Base-by-base conservation (phyloP, 2,329 filamentous ascomycete species). In the Fusarium floridanum region DNA sequence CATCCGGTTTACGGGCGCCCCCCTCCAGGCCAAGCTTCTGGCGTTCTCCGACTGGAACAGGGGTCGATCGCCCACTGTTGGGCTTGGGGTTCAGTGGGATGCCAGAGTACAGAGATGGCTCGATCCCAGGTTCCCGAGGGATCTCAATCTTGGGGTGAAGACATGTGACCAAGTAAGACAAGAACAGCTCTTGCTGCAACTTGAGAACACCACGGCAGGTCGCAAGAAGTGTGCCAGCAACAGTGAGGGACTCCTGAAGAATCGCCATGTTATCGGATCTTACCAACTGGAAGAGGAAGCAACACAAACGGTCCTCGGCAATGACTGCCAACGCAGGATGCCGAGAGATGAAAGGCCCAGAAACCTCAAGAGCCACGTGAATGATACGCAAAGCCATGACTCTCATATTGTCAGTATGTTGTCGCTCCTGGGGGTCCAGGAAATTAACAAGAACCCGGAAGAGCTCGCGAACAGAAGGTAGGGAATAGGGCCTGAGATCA, bases 321-420 rank as follows among this genome's bases (percentile, higher is more conserved):
- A 99, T 89, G 6, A 90, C 91, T 12, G 96, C 95, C 61, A 99
- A 86, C 67, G 93, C 94, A 7, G 96, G 95, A 81, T 99, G 97
- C 73, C 94, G 93, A 59, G 95, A 94, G 80, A 99, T 98, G 9
- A 95, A 97, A 5, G 97, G 96, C 0, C 97, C 97, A 2, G 97
- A 95, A 67, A 99, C 96, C 83, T 99, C 97, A 24, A 99, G 89
- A 2, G 97, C 97, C 53, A 99, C 97, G 82, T 99, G 97, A 65
- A 99, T 97, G 73, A 99, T 98, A 50, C 97, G 91, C 75, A 99
- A 85, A 20, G 97, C 97, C 95, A 99, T 99, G 45, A 99, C 95
- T 77, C 96, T 91, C 93, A 98, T 97, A 1, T 94, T 93, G 80
- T 99, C 97, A 4, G 95, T 97, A 82, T 98, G 94, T 77, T 96